Conservation (phyloP, 257 asterid genomes). For the Lantana camara region DNA sequence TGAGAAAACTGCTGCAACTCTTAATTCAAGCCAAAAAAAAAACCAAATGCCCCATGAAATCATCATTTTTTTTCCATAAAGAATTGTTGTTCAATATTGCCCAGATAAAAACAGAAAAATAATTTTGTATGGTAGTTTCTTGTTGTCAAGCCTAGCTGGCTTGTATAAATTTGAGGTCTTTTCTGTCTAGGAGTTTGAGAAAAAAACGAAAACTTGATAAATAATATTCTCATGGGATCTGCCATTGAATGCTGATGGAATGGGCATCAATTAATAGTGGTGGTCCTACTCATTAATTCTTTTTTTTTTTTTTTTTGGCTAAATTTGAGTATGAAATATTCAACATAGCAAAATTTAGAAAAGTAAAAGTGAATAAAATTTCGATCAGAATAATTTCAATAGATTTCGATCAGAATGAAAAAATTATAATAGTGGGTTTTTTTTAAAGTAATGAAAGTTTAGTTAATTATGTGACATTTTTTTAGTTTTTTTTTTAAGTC, state of each 20-base stretch:
- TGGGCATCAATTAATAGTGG: conserved; percentile 10
- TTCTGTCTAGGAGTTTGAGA: conserved; percentile 6
- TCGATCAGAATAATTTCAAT: neutral
- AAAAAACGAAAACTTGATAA: conserved; percentile 21
- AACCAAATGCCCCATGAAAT: no score
- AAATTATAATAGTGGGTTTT: no score
- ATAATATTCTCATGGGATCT: conserved; percentile 28
- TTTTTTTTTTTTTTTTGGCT: no score
- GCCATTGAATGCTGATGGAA: conserved; percentile 24
- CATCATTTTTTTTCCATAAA: neutral
- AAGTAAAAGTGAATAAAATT: conserved; percentile 5
- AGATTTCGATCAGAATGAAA: no score
- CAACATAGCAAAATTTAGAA: conserved; percentile 1
- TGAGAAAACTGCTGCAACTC: neutral
- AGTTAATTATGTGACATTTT: no score
- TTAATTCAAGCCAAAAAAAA: neutral
- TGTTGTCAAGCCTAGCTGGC: conserved; percentile 13
- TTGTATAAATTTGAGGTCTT: neutral
- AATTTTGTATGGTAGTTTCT: conserved; percentile 26
- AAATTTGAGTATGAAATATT: conserved; percentile 4
- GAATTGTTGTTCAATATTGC: no score
- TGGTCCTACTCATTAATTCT: conserved; percentile 30
- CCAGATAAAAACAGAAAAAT: neutral
- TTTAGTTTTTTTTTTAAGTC: no score
- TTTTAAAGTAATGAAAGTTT: no score